A percentile compares a stretch with the other conserved stretches of the same genome.
These are phyloP conservation scores for Carpinus fangiana DNA, from an alignment of 306 rosid genomes.

Conservation along the genomic window DNA sequence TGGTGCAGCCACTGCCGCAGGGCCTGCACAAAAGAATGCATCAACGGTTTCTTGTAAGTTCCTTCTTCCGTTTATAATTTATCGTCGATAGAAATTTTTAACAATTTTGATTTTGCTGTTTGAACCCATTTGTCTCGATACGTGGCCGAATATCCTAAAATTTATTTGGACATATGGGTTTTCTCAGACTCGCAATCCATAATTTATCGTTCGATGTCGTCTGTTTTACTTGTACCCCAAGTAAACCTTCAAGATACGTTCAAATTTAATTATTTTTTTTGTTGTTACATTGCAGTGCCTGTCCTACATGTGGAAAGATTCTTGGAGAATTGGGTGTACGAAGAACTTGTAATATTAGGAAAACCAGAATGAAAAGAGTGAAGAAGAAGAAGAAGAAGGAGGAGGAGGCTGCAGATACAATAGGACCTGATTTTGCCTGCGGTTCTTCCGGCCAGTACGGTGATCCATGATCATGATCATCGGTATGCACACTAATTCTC, in stretches of 20 bases:
- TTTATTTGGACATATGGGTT: no score
- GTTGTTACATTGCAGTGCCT: not conserved
- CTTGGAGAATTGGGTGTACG: not conserved
- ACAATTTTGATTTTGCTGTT: no score
- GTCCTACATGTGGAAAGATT: conserved; percentile 7
- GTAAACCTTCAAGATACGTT: no score
- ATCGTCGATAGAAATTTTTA: no score
- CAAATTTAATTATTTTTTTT: not conserved
- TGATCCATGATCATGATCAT: not conserved
- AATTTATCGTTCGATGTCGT: no score
- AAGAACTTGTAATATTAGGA: not conserved
- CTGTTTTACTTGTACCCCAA: no score
- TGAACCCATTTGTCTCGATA: no score
- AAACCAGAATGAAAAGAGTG: not conserved
- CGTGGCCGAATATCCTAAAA: no score
- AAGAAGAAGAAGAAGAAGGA: not conserved
- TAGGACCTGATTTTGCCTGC: not conserved
- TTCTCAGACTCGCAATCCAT: no score
- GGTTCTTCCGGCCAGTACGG: not conserved
- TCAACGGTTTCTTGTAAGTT: not conserved
- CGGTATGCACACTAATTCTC: no score
- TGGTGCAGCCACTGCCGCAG: conserved; percentile 5
- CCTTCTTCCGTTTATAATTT: not conserved
- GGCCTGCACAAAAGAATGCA: not conserved
- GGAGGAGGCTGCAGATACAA: not conserved